Base-by-base conservation (phyloP, 768 basidiomycete genomes). In the Rubroboletus satanas region DNA sequence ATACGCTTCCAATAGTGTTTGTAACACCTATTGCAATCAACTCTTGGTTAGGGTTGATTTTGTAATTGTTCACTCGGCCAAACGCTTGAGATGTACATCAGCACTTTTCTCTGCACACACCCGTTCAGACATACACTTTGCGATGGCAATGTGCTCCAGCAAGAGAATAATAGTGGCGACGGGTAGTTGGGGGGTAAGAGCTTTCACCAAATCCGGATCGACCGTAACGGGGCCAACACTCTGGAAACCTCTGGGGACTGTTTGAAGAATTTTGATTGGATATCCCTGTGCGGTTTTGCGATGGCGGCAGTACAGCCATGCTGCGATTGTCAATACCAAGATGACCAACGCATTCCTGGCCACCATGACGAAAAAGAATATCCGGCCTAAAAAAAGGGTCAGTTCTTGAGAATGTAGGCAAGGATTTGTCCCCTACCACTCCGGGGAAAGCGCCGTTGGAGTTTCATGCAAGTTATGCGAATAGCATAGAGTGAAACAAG, bases 11-110 rank as follows among this genome's bases (percentile, higher is more conserved):
- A 58, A 97, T 66, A 1, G 90, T 90, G 71, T 96, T 96, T 17
- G 93, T 90, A 18, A 98, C 92, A n/a, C 96, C 96, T 61, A 99
- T 98, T 39, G 96, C 94, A 62, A 98, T 90, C 46, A 98, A 79
- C 70, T 97, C 95, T 71, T 97, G 94, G 73, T 93, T 92, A 2
- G 94, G 91, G 56, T 91, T 83, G 61, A 92, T 91, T 70, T 90
- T 96, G 78, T 99, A 99, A 21, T 86, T 85, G 68, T 98, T 98
- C 60, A 98, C 68, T 59, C 97, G 88, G 49, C 94, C 96, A 70
- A 98, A 98, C 2, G 93, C 89, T 93, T 62, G 5, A n/a, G 52
- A 29, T 14, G 33, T n/a, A 29, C 1, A 28, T 72, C 28, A 71
- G 52, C 15, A 49, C 4, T 4, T 32, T 43, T 17, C 18, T 41